Base-by-base conservation (phyloP, 73 alveolate genomes). In the Effrenium voratum region DNA sequence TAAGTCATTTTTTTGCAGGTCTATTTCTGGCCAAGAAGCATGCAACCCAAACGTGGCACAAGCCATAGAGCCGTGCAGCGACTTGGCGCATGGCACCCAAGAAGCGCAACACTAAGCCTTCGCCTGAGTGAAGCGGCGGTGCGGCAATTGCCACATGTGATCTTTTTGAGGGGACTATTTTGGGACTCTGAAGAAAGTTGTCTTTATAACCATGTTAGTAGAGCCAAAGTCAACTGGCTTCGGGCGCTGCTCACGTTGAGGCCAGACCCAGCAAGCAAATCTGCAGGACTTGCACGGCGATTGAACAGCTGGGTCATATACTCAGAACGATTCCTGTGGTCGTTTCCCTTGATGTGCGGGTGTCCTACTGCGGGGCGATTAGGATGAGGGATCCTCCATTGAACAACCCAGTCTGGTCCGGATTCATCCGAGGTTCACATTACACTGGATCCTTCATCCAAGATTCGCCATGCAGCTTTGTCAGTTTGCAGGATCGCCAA, bases 81-180 rank as follows among this genome's bases (percentile, higher is more conserved):
- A 28, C 15, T 26, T 15, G 47, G 75, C 49, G 95, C 84, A 90
- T 90, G 97, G 97, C 97, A 70, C 97, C 97, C 10, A 90, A 90
- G 45, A 90, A 90, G 50, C 88, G 97, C 45, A 87, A 90, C 40
- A 66, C 88, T 12, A 90, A 76, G 97, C 46, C 36, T 8, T 44
- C 44, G 32, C 32, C 88, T 32, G 32, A n/a, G 13, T 15, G 46
- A 38, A 28, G 38, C n/a, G 36, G 15, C 15, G 1, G 45, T 32
- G 82, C 30, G 0, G 24, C 45, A 2, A 30, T 16, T 12, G 34
- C n/a, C 3, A 40, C 41, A 5, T 24, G 4, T 66, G 77, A 32
- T 26, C 43, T 22, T 16, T 10, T 45, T 38, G 76, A 44, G 28
- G 45, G 40, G 24, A 8, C 36, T 38, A 19, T 30, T 40, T 79